Evolutionary conservation across 768 basidiomycete genomes (phyloP).

Genomic region (Tylopilus balloui): DNA sequence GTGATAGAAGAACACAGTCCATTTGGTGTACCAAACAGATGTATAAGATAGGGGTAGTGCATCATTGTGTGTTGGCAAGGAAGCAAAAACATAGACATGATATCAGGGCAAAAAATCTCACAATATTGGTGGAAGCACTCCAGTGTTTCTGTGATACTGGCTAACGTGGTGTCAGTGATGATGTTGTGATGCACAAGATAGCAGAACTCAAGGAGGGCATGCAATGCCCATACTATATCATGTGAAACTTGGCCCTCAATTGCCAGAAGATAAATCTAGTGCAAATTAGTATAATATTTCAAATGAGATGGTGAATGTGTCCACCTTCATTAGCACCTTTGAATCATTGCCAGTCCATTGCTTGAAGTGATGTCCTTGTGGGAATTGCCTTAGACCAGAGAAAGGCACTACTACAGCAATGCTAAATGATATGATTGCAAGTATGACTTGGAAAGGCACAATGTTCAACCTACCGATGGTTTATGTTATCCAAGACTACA

Average conservation of each 20-base stretch:
- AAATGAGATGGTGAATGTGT: too few relatives aligned
- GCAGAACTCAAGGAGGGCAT: background rate
- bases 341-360: too few relatives aligned
- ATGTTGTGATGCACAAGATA: background rate
- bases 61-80: background rate
- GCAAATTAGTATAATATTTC: too few relatives aligned
- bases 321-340: too few relatives aligned
- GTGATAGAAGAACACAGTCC: background rate
- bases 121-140: background rate
- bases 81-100: background rate
- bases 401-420: background rate
- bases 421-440: background rate
- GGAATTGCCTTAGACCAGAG: background rate
- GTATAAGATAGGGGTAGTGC: background rate
- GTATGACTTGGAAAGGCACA: background rate
- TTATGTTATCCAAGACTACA: background rate
- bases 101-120: background rate
- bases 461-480: background rate
- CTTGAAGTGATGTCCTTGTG: background rate
- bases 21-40: background rate
- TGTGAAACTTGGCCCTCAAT: slow-evolving; percentile 7
- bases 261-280: background rate
- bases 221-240: background rate
- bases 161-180: background rate
- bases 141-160: background rate